A percentile compares a stretch with the other conserved stretches of the same genome.
These are phyloP conservation scores for Erysimum cheiranthoides DNA, from an alignment of 345 rosid species.

Conservation along the genomic window DNA sequence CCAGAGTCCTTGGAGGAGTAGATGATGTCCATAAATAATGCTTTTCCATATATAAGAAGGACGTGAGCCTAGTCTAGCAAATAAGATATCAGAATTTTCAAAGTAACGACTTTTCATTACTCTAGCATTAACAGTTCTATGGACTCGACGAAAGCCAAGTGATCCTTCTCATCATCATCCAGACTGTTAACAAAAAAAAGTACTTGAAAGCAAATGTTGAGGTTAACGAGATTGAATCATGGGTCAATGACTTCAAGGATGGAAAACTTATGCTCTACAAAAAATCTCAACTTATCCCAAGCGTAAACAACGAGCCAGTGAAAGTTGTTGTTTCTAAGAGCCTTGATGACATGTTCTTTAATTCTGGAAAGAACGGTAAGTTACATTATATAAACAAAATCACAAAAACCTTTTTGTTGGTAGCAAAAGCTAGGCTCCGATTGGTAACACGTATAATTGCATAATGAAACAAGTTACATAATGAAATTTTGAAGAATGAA, in stretches of 20 bases:
- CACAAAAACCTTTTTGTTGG: background rate
- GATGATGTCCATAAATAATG: too few relatives aligned
- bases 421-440: background rate
- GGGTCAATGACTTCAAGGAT: constrained; percentile 85
- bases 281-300: constrained; percentile 85
- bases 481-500: too few relatives aligned
- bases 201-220: constrained; percentile 75
- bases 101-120: too few relatives aligned
- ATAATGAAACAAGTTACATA: too few relatives aligned
- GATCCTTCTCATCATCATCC: constrained; percentile 74
- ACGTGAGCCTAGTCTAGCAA: too few relatives aligned
- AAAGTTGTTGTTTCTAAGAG: constrained; percentile 84
- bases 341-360: constrained; percentile 67
- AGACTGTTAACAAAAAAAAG: constrained; percentile 54
- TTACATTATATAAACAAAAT: background rate
- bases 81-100: too few relatives aligned
- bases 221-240: constrained; percentile 68
- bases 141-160: constrained; percentile 80
- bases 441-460: background rate
- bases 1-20: too few relatives aligned
- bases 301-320: constrained; percentile 74
- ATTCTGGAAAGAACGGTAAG: constrained; percentile 83
- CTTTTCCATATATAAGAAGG: too few relatives aligned
- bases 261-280: constrained; percentile 64
- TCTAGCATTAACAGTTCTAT: constrained; percentile 60